phyloP scores from a whole-genome alignment of 2,329 filamentous ascomycete genomes.

The Sporothrix euskadiensis region DNA sequence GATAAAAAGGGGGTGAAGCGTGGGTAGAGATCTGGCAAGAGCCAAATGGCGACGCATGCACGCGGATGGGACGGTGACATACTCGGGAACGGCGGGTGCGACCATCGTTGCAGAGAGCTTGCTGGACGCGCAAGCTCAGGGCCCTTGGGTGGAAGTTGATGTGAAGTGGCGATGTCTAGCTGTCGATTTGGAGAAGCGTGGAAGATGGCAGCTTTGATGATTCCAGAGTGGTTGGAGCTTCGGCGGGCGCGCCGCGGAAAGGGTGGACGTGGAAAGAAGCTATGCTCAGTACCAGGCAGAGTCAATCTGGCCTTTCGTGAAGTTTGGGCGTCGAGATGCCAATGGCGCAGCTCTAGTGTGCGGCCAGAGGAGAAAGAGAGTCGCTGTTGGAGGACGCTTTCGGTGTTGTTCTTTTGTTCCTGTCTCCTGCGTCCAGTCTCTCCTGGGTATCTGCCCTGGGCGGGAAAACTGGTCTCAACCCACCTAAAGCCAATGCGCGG shows the following conservation, averaged over 20 bases:
- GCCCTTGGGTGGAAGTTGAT: neutral
- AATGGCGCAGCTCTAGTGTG: conserved; percentile 24
- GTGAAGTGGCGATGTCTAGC: neutral
- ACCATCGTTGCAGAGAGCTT: conserved; percentile 56
- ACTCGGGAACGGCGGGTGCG: conserved; percentile 75
- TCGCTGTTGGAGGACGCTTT: conserved; percentile 14
- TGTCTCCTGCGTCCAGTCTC: conserved; percentile 2
- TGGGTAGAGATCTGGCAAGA: neutral
- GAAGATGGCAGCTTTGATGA: conserved; percentile 1
- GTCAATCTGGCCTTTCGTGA: conserved; percentile 22
- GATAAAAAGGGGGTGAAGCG: neutral
- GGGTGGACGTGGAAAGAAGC: neutral
- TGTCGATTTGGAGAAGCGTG: neutral
- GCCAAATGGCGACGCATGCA: neutral
- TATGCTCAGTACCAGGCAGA: neutral
- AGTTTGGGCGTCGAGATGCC: conserved; percentile 4
- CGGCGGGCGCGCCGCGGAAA: neutral
- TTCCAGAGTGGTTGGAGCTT: conserved; percentile 2
- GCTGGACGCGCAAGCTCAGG: conserved; percentile 17
- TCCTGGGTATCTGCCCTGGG: conserved; percentile 6
- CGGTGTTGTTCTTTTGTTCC: conserved; percentile 14
- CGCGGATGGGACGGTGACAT: conserved; percentile 41
- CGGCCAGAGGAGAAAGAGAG: conserved; percentile 11
- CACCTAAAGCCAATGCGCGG: neutral
- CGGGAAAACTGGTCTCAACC: conserved; percentile 25